These are phyloP conservation scores for Chlamydomonas sp. DNA, from an alignment of 139 green algal genomes.

Conservation along the genomic window DNA sequence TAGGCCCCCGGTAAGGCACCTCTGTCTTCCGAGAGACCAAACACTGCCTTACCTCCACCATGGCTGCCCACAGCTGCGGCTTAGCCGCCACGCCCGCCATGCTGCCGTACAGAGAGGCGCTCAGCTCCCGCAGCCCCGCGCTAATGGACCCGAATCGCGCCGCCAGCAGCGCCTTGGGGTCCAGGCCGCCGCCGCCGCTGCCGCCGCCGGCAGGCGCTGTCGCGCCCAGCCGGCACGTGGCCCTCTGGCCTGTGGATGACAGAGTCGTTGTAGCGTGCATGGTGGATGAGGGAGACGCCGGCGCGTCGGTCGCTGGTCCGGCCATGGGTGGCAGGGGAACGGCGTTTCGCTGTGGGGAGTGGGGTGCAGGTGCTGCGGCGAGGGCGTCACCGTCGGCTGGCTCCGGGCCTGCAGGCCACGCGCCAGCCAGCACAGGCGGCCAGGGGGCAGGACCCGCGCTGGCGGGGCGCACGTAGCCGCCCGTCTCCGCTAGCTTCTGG, in stretches of 20 bases:
- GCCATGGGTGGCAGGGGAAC: neutral
- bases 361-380: no score
- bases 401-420: no score
- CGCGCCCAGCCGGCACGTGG: neutral
- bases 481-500: neutral
- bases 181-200: neutral
- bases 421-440: no score
- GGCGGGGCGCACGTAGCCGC: neutral
- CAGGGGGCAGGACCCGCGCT: neutral
- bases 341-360: no score
- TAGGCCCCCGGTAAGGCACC: no score
- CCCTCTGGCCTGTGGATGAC: neutral
- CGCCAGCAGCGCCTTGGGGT: constrained; percentile 32
- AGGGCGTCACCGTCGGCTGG: no score
- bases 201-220: neutral
- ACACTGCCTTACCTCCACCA: constrained; percentile 44
- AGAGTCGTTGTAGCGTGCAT: neutral
- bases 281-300: neutral
- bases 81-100: neutral
- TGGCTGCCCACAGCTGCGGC: constrained; percentile 33
- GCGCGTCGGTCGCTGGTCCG: neutral
- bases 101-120: neutral
- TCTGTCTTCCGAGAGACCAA: neutral
- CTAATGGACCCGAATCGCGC: constrained; percentile 32
- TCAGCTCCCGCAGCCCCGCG: constrained; percentile 25